A percentile compares a stretch with the other conserved stretches of the same genome.
Conservation (phyloP, 257 asterid species). For the Jacaranda mimosifolia region DNA sequence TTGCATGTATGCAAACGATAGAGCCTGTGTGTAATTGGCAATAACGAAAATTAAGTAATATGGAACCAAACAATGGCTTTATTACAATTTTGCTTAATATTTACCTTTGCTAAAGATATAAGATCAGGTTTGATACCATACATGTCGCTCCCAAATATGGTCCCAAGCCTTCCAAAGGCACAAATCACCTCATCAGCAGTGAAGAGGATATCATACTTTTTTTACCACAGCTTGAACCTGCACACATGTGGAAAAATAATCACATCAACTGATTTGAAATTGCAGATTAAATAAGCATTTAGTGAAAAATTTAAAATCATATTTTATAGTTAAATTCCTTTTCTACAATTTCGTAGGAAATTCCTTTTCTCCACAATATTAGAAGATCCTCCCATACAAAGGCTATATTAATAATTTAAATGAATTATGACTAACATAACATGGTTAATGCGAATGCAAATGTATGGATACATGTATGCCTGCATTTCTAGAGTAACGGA, state of each 20-base stretch:
- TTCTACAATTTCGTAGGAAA: too few species aligned
- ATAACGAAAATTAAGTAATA: conserved; percentile 10
- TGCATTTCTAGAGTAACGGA: too few species aligned
- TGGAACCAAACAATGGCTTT: conserved; percentile 4
- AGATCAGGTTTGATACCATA: conserved; percentile 93
- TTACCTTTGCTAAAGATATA: conserved; percentile 88
- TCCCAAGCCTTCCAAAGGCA: conserved; percentile 94
- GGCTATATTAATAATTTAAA: too few species aligned
- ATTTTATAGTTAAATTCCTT: background rate
- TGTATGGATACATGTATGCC: too few species aligned
- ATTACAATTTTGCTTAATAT: background rate
- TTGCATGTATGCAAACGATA: conserved; percentile 94
- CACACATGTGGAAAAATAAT: conserved; percentile 9
- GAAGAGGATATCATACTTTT: conserved; percentile 80
- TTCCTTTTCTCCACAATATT: too few species aligned
- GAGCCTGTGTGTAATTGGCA: conserved; percentile 61
- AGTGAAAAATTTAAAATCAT: background rate
- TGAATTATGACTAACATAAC: too few species aligned
- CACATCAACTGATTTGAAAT: background rate
- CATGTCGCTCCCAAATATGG: conserved; percentile 87
- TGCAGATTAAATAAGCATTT: background rate
- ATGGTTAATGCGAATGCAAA: too few species aligned
- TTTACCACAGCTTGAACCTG: conserved; percentile 92
- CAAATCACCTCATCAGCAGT: conserved; percentile 97
- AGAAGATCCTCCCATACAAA: too few species aligned